Conservation (phyloP, 2,329 filamentous ascomycete genomes). For the Pezizomycotina sp. region DNA sequence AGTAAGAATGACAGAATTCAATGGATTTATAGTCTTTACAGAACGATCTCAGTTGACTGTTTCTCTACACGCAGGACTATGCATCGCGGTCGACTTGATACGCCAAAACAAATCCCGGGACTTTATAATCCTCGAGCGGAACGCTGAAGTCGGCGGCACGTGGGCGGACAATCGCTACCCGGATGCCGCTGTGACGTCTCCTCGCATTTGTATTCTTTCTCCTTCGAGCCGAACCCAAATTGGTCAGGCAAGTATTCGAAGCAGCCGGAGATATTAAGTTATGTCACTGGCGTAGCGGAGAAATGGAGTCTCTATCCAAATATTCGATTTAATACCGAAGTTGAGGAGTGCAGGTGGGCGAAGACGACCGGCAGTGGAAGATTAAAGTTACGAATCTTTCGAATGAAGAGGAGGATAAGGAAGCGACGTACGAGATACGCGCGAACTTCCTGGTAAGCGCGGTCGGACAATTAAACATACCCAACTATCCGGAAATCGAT, state of each 20-base stretch:
- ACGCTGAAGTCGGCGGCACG: conserved; percentile 39
- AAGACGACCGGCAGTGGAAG: too few relatives aligned
- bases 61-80: too few relatives aligned
- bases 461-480: conserved; percentile 36
- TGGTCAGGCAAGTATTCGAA: conserved; percentile 43
- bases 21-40: too few relatives aligned
- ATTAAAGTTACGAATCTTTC: too few relatives aligned
- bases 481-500: conserved; percentile 38
- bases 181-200: conserved; percentile 39
- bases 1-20: too few relatives aligned
- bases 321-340: conserved; percentile 33
- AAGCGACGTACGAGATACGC: too few relatives aligned
- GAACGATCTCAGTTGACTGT: too few relatives aligned
- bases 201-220: conserved; percentile 46
- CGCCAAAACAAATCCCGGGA: conserved; percentile 29
- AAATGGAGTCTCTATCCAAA: conserved; percentile 35
- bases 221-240: conserved; percentile 42
- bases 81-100: too few relatives aligned
- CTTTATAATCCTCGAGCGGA: conserved; percentile 39
- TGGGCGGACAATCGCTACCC: conserved; percentile 46
- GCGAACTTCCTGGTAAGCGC: too few relatives aligned
- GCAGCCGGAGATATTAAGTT: conserved; percentile 35
- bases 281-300: conserved; percentile 35
- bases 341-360: conserved; percentile 31
- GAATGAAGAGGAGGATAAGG: too few relatives aligned